These are phyloP conservation scores for Cladophialophora psammophila DNA, from an alignment of 2,329 filamentous ascomycete species.

Conservation along the genomic window DNA sequence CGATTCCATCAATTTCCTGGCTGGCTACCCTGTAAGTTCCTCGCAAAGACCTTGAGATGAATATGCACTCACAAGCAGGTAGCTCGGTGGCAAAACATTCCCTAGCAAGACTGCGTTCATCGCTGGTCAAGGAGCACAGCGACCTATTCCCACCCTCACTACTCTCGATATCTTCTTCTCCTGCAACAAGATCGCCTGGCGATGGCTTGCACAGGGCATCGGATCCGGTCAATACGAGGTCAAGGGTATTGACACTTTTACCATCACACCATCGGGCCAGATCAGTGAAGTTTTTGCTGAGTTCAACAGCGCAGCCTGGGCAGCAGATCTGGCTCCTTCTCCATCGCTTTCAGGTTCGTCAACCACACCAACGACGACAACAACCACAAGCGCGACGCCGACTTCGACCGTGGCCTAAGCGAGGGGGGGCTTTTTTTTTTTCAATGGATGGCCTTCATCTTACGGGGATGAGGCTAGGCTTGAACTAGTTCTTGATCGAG, in stretches of 20 bases:
- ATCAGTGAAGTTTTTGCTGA: slow-evolving; percentile 31
- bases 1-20: slow-evolving; percentile 36
- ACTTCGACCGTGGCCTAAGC: not conserved
- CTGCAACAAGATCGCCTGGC: slow-evolving; percentile 39
- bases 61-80: not conserved
- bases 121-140: slow-evolving; percentile 31
- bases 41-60: not conserved
- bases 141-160: slow-evolving; percentile 29
- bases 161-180: slow-evolving; percentile 37
- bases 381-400: not conserved
- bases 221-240: slow-evolving; percentile 29
- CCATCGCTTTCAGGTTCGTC: not conserved
- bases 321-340: slow-evolving; percentile 11
- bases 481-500: not conserved
- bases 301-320: slow-evolving; percentile 31
- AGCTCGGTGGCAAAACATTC: slow-evolving; percentile 25
- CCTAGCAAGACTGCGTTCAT: slow-evolving; percentile 36
- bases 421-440: not conserved
- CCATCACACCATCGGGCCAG: slow-evolving; percentile 24
- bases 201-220: slow-evolving; percentile 34
- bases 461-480: not conserved
- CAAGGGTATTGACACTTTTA: slow-evolving; percentile 31
- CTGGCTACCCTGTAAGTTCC: slow-evolving; percentile 26
- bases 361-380: not conserved
- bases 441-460: not conserved